Evolutionary conservation across 768 basidiomycete genomes (phyloP).

Genomic region (Termitomyces heimii): DNA sequence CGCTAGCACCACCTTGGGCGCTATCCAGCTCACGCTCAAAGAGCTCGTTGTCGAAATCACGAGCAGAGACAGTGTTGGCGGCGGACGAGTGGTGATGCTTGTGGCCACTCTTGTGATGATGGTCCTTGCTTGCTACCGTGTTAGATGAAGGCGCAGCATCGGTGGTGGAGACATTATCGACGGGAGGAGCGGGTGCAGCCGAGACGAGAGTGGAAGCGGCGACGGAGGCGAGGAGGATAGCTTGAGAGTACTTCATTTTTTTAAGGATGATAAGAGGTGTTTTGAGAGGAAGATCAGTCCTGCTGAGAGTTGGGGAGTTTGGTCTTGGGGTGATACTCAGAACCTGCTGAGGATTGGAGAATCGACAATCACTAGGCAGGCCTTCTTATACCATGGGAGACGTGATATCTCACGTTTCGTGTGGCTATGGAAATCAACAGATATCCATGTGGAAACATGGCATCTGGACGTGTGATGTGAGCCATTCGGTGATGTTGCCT

Average conservation of each 20-base stretch:
- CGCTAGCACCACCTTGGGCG: not conserved
- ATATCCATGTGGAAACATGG: too few relatives aligned
- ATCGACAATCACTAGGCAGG: not conserved
- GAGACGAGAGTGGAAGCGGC: conserved; percentile 11
- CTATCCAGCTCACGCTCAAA: not conserved
- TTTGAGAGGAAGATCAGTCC: conserved; percentile 5
- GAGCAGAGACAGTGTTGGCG: not conserved
- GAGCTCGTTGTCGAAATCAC: conserved; percentile 1
- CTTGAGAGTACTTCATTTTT: conserved; percentile 16
- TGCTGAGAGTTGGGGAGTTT: conserved; percentile 4
- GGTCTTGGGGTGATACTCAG: conserved; percentile 6
- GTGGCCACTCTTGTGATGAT: not conserved
- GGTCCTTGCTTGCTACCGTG: not conserved
- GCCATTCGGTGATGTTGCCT: too few relatives aligned
- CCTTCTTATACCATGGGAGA: conserved; percentile 3
- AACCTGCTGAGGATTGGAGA: conserved; percentile 11
- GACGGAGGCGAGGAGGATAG: conserved; percentile 9
- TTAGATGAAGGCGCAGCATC: not conserved
- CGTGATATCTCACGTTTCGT: not conserved
- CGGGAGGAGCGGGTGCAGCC: conserved; percentile 3
- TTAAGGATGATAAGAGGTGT: not conserved
- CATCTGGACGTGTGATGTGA: too few relatives aligned
- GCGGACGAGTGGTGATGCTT: not conserved
- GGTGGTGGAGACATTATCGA: not conserved
- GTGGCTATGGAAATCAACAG: not conserved